Evolutionary conservation across 2,329 filamentous ascomycete species (phyloP).

Genomic region (Ophiocordyceps camponoti-floridani): DNA sequence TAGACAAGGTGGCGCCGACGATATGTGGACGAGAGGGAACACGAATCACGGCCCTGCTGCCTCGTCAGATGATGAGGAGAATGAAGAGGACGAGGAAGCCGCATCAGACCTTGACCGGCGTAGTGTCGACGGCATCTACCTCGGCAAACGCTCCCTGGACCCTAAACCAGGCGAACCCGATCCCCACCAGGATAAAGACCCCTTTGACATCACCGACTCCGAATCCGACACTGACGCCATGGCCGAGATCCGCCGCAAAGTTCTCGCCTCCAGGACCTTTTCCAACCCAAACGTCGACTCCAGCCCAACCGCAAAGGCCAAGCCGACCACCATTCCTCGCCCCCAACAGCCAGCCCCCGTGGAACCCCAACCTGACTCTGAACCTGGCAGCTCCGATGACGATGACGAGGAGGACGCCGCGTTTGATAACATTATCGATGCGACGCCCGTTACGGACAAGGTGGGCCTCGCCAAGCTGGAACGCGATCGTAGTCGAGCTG

Average conservation of each 20-base stretch:
- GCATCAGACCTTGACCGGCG: slow-evolving; percentile 19
- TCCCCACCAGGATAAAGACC: slow-evolving; percentile 31
- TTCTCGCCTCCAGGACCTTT: slow-evolving; percentile 86
- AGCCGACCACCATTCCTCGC: slow-evolving; percentile 43
- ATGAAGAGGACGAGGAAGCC: slow-evolving; percentile 28
- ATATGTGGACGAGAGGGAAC: slow-evolving; percentile 86
- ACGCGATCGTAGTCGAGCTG: slow-evolving; percentile 31
- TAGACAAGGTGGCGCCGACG: slow-evolving; percentile 48
- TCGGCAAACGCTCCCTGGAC: slow-evolving; percentile 31
- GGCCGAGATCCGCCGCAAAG: slow-evolving; percentile 76
- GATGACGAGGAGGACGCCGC: slow-evolving; percentile 57
- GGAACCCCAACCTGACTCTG: slow-evolving; percentile 38
- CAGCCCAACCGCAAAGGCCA: slow-evolving; percentile 14
- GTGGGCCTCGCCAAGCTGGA: slow-evolving; percentile 46
- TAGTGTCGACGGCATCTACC: slow-evolving; percentile 38
- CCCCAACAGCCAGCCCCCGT: slow-evolving; percentile 29
- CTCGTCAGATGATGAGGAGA: slow-evolving; percentile 31
- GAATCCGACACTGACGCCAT: slow-evolving; percentile 49
- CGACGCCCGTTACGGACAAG: slow-evolving; percentile 74
- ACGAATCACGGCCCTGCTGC: slow-evolving; percentile 47
- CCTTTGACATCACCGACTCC: slow-evolving; percentile 62
- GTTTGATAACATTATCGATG: slow-evolving; percentile 86
- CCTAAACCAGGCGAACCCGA: slow-evolving; percentile 7
- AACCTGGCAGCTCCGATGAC: slow-evolving; percentile 37
- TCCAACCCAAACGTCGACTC: slow-evolving; percentile 31